Evolutionary conservation across 148 eudicot genomes (phyloP), one percentile per base, ranked within the genome.

Genomic region (Vaccinium vitisidaea): DNA sequence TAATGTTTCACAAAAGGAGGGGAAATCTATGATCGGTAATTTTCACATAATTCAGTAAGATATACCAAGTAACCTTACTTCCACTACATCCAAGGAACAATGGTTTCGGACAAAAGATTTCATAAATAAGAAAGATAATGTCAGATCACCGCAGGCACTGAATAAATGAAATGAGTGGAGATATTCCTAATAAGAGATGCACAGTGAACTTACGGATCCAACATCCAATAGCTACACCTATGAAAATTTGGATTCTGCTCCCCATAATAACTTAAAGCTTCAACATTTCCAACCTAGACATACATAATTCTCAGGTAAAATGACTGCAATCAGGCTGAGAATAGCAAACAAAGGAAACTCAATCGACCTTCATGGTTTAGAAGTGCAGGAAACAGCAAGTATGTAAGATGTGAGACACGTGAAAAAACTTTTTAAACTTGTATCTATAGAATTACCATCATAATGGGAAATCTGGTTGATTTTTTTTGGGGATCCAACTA

Each of bases 151-250:
- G 6, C 46, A 43, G 46, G 46, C 46, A 43, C 46, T 43, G 46
- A 43, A 43, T 43, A 1, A 43, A 43, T 43, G 46, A 43, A 43
- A 43, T 43, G 46, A 4, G 6, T 43, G 46, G 46, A 43, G 46
- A 43, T 43, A 1, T 43, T 43, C 46, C 36, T 2, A 32, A 32
- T 32, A 71, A 73, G 13, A 50, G 53, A 84, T 12, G 25, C n/a
- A 78, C 61, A 87, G 81, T 59, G 83, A 56, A 92, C 99, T 94
- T 88, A 97, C 98, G 92, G 92, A 77, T 97, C 96, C 87, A 97
- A 84, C 92, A 97, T 95, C 99, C 99, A 97, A 84, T 87, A 97
- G 92, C 96, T 93, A 65, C 99, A 98, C 84, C 98, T 91, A 87
- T 94, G 98, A 84, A 97, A 95, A 84, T 84, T 89, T 6, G 92